Percentiles rank a stretch among this genome's conserved stretches.
Conservation (phyloP, 2,329 filamentous ascomycete genomes). For the Arthrobotrys sinensis region DNA sequence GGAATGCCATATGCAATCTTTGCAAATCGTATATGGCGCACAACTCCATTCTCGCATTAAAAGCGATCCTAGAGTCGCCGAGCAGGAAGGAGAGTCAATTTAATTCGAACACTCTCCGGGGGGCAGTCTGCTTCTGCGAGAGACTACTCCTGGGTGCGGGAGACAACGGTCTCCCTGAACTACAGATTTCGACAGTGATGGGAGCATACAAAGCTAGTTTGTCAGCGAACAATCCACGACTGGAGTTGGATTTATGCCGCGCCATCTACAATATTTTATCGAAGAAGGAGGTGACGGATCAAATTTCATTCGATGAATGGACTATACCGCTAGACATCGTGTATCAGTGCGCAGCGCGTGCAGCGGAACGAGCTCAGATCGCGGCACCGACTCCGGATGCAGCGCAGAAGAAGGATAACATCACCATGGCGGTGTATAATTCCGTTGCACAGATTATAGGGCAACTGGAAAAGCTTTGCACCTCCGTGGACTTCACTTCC, state of each 20-base stretch:
- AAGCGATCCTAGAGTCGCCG: slow-evolving; percentile 75
- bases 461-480: slow-evolving; percentile 69
- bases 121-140: slow-evolving; percentile 76
- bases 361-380: slow-evolving; percentile 48
- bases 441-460: slow-evolving; percentile 69
- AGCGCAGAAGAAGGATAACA: slow-evolving; percentile 54
- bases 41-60: slow-evolving; percentile 76
- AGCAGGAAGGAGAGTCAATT: slow-evolving; percentile 71
- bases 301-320: slow-evolving; percentile 65
- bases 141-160: slow-evolving; percentile 75
- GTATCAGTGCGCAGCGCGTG: slow-evolving; percentile 64
- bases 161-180: slow-evolving; percentile 66
- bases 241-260: slow-evolving; percentile 66
- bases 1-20: slow-evolving; percentile 79
- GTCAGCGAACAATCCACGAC: slow-evolving; percentile 63
- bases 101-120: slow-evolving; percentile 70
- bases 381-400: slow-evolving; percentile 60
- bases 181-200: slow-evolving; percentile 65
- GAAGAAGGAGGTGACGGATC: slow-evolving; percentile 62
- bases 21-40: slow-evolving; percentile 82
- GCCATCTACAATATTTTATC: slow-evolving; percentile 64
- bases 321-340: slow-evolving; percentile 64
- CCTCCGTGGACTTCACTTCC: slow-evolving; percentile 73
- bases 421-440: slow-evolving; percentile 64
- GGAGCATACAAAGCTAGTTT: slow-evolving; percentile 64